Evolutionary conservation across 306 rosid species (phyloP).

Genomic region (barrel medic (Medicago truncatula)): MtrunA17r5.0-ANR NC_053043.1:10675001-10675500

Average conservation of each 20-base stretch:
- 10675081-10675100: conserved; percentile 46
- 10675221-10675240: conserved; percentile 51
- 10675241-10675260: conserved; percentile 67
- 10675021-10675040: conserved; percentile 51
- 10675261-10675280: conserved; percentile 15
- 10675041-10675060: conserved; percentile 58
- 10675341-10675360: conserved; percentile 43
- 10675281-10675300: conserved; percentile 2
- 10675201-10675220: conserved; percentile 56
- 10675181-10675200: conserved; percentile 57
- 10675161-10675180: conserved; percentile 48
- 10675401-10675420: conserved; percentile 44
- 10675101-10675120: neutral
- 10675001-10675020: conserved; percentile 67
- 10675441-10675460: conserved; percentile 21
- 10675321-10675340: conserved; percentile 5
- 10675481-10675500: conserved; percentile 44
- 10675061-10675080: conserved; percentile 61
- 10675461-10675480: conserved; percentile 35
- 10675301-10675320: neutral
- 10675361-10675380: conserved; percentile 45
- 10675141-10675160: conserved; percentile 32
- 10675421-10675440: conserved; percentile 48
- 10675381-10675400: conserved; percentile 41
- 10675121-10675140: conserved; percentile 3